Percentiles rank a stretch among this genome's conserved stretches.
phyloP scores from a whole-genome alignment of 2,329 filamentous ascomycete genomes.

The Coniochaeta hoffmannii region DNA sequence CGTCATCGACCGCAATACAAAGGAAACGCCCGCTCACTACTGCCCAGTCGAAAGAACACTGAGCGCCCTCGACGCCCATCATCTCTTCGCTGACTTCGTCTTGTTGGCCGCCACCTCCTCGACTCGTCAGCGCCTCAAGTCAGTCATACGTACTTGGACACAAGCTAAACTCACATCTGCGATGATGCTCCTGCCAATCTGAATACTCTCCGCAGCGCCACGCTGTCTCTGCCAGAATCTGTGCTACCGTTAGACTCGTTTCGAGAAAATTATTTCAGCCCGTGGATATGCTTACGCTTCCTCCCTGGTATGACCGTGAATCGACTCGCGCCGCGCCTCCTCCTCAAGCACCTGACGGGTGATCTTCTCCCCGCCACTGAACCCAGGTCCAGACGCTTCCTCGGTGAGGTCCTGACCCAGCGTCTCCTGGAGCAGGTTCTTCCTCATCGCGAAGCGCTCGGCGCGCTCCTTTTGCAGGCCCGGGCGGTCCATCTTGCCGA shows the following conservation, averaged over 20 bases:
- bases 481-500: constrained; percentile 77
- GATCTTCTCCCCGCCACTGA: constrained; percentile 52
- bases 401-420: constrained; percentile 50
- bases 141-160: constrained; percentile 2
- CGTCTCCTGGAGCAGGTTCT: constrained; percentile 69
- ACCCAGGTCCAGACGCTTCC: constrained; percentile 36
- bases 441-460: constrained; percentile 74
- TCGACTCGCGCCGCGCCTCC: constrained; percentile 45
- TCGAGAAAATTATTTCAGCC: neutral
- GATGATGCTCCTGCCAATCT: constrained; percentile 48
- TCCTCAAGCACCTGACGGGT: constrained; percentile 59
- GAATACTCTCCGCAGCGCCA: constrained; percentile 48
- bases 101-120: constrained; percentile 7
- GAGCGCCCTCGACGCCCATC: neutral
- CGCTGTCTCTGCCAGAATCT: constrained; percentile 58
- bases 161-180: constrained; percentile 26
- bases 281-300: constrained; percentile 33
- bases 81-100: constrained; percentile 8
- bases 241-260: constrained; percentile 12
- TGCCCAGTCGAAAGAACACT: too few relatives aligned
- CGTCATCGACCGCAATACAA: too few relatives aligned
- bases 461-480: constrained; percentile 78
- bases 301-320: constrained; percentile 41
- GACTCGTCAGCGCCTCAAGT: neutral
- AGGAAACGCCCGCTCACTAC: too few relatives aligned